These are phyloP conservation scores for Dicorynia guianensis DNA, from an alignment of 306 rosid genomes.

Conservation along the genomic window DNA sequence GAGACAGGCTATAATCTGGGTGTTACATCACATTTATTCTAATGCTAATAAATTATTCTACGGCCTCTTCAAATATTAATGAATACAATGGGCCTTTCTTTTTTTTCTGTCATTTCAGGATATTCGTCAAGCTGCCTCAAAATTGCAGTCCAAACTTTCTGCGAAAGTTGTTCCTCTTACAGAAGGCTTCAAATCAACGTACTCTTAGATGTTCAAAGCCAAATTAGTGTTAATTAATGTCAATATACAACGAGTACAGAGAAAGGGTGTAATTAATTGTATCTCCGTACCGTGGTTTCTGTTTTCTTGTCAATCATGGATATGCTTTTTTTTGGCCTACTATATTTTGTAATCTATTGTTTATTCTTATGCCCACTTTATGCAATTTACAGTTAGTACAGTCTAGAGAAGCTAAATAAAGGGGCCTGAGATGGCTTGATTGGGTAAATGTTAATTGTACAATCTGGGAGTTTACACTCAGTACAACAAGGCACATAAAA, in stretches of 20 bases:
- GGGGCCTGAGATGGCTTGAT: too few species aligned
- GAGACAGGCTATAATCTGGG: neutral
- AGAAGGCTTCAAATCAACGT: conserved; percentile 66
- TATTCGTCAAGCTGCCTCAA: conserved; percentile 60
- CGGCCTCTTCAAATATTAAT: neutral
- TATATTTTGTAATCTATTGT: too few species aligned
- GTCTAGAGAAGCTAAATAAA: too few species aligned
- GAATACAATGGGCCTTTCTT: neutral
- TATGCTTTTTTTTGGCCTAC: too few species aligned
- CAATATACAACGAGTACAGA: neutral
- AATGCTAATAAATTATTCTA: neutral
- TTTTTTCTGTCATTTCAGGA: conserved; percentile 48
- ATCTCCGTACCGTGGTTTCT: too few species aligned
- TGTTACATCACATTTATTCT: neutral
- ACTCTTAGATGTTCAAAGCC: conserved; percentile 22
- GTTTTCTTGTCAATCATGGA: too few species aligned
- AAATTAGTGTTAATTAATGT: too few species aligned
- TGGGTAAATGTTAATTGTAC: too few species aligned
- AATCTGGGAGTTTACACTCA: too few species aligned
- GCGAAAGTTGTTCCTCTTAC: conserved; percentile 66
- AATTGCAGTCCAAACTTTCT: conserved; percentile 58
- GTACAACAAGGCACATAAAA: too few species aligned
- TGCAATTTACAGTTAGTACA: too few species aligned
- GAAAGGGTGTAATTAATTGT: neutral
- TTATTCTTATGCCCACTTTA: too few species aligned